These are phyloP conservation scores for Pseudomonodictys pantanalensis DNA, from an alignment of 495 filamentous ascomycete genomes.

Conservation along the genomic window DNA sequence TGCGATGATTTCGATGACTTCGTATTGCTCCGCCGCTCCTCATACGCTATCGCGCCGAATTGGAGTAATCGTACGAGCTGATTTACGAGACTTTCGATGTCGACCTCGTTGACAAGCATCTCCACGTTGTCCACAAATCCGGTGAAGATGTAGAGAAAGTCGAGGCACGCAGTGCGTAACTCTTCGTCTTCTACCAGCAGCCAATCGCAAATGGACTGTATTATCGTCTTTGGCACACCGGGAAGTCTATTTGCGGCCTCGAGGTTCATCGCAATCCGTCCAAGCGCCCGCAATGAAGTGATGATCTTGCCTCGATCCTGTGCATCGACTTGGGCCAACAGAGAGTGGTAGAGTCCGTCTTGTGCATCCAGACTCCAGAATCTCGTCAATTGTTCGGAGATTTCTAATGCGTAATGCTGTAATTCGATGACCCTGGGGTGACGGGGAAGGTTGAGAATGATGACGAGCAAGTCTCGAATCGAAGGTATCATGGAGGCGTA, in stretches of 20 bases:
- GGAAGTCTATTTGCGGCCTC: constrained; percentile 73
- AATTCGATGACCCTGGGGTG: constrained; percentile 75
- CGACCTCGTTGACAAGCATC: constrained; percentile 57
- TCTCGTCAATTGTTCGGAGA: constrained; percentile 84
- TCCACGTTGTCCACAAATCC: constrained; percentile 82
- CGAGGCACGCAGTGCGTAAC: constrained; percentile 76
- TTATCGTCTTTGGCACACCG: constrained; percentile 60
- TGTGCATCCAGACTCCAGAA: constrained; percentile 67
- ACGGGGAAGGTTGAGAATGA: constrained; percentile 74
- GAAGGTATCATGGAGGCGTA: constrained; percentile 71
- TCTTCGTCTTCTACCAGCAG: constrained; percentile 90
- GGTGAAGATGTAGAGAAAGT: constrained; percentile 95
- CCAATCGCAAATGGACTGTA: constrained; percentile 73
- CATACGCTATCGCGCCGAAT: constrained; percentile 53
- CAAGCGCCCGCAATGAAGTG: constrained; percentile 76
- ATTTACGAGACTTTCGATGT: constrained; percentile 65
- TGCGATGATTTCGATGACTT: constrained; percentile 25
- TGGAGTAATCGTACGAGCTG: constrained; percentile 75
- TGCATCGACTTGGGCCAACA: constrained; percentile 67
- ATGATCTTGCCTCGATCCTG: constrained; percentile 82
- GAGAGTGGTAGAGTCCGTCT: constrained; percentile 74
- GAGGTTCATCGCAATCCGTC: constrained; percentile 81
- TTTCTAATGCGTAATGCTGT: constrained; percentile 88
- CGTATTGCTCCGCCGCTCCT: constrained; percentile 24
- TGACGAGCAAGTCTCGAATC: constrained; percentile 74